phyloP scores from a whole-genome alignment of 2,329 filamentous ascomycete species.

The Aspergillus sp. region DNA sequence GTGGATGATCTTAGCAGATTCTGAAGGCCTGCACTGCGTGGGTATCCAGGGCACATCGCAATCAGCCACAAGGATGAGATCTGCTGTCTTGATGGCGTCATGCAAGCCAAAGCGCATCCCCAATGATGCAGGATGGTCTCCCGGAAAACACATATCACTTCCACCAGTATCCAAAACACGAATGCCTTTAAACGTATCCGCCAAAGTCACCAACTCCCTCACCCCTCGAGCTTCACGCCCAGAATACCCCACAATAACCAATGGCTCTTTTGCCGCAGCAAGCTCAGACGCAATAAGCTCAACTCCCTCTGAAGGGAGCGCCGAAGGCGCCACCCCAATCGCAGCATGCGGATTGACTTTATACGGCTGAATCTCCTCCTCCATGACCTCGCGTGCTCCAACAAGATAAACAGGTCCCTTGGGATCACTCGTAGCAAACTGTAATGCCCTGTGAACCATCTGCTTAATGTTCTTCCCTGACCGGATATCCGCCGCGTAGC shows the following conservation, averaged over 20 bases:
- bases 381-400: constrained; percentile 79
- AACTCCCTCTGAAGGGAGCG: constrained; percentile 52
- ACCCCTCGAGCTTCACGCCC: constrained; percentile 48
- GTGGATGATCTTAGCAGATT: constrained; percentile 61
- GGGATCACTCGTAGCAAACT: constrained; percentile 76
- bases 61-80: constrained; percentile 81
- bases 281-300: constrained; percentile 45
- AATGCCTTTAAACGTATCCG: constrained; percentile 49
- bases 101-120: constrained; percentile 74
- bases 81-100: constrained; percentile 70
- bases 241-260: constrained; percentile 53
- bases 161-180: constrained; percentile 55
- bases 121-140: constrained; percentile 56
- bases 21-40: constrained; percentile 65
- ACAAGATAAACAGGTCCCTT: constrained; percentile 78
- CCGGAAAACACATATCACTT: constrained; percentile 53
- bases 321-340: constrained; percentile 69
- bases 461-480: constrained; percentile 84
- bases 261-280: constrained; percentile 47
- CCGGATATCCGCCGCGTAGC: constrained; percentile 80
- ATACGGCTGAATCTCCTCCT: constrained; percentile 77
- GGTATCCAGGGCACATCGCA: constrained; percentile 93
- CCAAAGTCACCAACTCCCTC: constrained; percentile 47
- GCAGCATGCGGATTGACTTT: constrained; percentile 67
- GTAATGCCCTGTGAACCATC: constrained; percentile 79